Base-by-base conservation (phyloP, 2,329 filamentous ascomycete species). In the Aspergillus fructus region DNA sequence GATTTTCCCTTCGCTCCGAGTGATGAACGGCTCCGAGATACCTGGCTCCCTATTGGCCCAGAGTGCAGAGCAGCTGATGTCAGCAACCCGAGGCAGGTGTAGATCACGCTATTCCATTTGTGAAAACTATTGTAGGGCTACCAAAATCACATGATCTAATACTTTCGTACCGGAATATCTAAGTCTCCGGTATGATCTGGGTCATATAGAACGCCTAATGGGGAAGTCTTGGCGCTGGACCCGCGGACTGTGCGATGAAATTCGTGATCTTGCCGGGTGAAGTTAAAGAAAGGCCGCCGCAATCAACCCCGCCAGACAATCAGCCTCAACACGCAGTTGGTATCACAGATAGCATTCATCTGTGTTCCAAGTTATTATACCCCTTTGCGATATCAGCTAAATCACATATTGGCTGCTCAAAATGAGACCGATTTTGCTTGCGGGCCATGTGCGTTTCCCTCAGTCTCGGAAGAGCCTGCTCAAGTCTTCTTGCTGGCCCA, bases 361-460 rank as follows among this genome's bases (percentile, higher is more conserved):
- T 59, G 55, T 59, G 57, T 60, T 53, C 50, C 41, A 47, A 21
- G 37, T 39, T 53, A 42, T 61, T 55, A 48, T 56, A 52, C 47
- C 49, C 41, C 49, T 55, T 50, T 39, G 57, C 62, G 55, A 52
- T 52, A 53, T 63, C 63, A 54, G 42, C 59, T 49, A 60, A 59
- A 60, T 62, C 59, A 58, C 62, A 63, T 60, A 58, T 58, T 62
- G 59, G 63, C 66, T 59, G 62, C 55, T 56, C 77, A 91, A 79
- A 62, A 99, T 99, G 94, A 91, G 94, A 83, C 94, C 94, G 74
- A 96, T 97, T 78, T 84, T 99, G 70, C 85, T 99, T 71, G 89
- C 91, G 76, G 94, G 94, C 79, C 94, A 99, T 87, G 87, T 88
- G 77, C 69, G 82, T 78, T 55, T 60, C 49, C 57, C 49, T 37